Evolutionary conservation across 108 stramenopile species (phyloP).

Genomic region (Mayamaea pseudoterrestris): DNA sequence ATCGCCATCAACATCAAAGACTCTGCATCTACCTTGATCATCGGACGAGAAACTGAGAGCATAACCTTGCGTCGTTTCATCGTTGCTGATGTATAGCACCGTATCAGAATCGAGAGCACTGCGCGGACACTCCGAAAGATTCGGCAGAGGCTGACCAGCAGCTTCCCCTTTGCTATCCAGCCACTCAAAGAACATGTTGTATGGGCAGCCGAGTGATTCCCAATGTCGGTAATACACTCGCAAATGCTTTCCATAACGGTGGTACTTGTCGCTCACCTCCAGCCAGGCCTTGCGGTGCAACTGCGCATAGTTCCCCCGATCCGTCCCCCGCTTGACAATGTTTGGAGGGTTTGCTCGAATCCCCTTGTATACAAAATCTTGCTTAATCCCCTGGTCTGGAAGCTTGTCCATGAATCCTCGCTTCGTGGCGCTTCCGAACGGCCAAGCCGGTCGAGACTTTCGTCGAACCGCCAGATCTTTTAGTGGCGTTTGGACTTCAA

Average conservation of each 20-base stretch:
- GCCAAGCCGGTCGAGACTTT: slow-evolving; percentile 3
- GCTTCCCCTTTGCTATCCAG: slow-evolving; percentile 60
- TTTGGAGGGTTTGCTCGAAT: slow-evolving; percentile 40
- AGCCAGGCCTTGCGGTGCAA: slow-evolving; percentile 74
- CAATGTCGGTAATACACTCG: slow-evolving; percentile 77
- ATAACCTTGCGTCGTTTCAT: slow-evolving; percentile 40
- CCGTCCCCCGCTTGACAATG: slow-evolving; percentile 44
- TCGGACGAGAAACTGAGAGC: slow-evolving; percentile 31
- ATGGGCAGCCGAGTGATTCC: slow-evolving; percentile 49
- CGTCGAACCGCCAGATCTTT: background rate
- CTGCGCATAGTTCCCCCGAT: slow-evolving; percentile 47
- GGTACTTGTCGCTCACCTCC: slow-evolving; percentile 71
- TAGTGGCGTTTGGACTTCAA: background rate
- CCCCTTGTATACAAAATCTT: slow-evolving; percentile 35
- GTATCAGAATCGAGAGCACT: slow-evolving; percentile 55
- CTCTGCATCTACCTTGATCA: slow-evolving; percentile 22
- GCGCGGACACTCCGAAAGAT: slow-evolving; percentile 48
- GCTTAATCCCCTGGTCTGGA: background rate
- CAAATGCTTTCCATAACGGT: slow-evolving; percentile 82
- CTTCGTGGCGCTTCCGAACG: background rate
- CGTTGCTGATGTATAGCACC: slow-evolving; percentile 57
- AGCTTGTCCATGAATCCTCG: slow-evolving; percentile 6
- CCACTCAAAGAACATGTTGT: slow-evolving; percentile 75
- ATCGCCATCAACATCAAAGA: slow-evolving; percentile 26
- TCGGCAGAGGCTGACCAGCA: slow-evolving; percentile 32